Evolutionary conservation across 179 eudicot genomes (phyloP).

Genomic region (Beta macrorhiza): DNA sequence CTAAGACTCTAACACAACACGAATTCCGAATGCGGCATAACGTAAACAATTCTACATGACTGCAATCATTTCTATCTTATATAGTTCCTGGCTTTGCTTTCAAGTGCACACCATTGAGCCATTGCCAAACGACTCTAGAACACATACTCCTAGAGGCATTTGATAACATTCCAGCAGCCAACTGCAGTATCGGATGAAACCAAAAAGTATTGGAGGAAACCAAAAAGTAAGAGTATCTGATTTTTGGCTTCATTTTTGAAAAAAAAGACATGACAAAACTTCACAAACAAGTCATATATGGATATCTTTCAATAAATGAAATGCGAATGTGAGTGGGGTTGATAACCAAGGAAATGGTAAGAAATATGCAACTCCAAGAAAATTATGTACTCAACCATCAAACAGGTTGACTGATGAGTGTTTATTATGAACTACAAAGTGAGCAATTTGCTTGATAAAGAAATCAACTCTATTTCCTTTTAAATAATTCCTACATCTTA

Average conservation of each 20-base stretch:
- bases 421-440: slow-evolving; percentile 29
- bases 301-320: neutral
- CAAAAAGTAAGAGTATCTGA: neutral
- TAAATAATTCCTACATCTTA: slow-evolving; percentile 28
- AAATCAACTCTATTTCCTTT: slow-evolving; percentile 12
- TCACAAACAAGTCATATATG: no score
- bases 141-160: no score
- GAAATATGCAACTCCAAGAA: slow-evolving; percentile 13
- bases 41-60: no score
- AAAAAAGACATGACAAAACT: neutral
- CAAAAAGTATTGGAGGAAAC: neutral
- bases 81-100: no score
- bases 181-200: no score
- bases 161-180: no score
- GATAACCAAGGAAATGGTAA: neutral
- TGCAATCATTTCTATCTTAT: no score
- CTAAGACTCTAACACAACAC: no score
- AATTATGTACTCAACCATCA: slow-evolving; percentile 31
- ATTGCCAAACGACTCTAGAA: no score
- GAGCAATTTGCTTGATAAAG: slow-evolving; percentile 21
- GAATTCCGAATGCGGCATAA: no score
- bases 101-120: no score
- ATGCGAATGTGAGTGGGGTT: neutral
- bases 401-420: slow-evolving; percentile 16
- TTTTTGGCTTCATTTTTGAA: neutral